phyloP scores from a whole-genome alignment of 805 yeast genomes.

The Brettanomyces nanus region DNA sequence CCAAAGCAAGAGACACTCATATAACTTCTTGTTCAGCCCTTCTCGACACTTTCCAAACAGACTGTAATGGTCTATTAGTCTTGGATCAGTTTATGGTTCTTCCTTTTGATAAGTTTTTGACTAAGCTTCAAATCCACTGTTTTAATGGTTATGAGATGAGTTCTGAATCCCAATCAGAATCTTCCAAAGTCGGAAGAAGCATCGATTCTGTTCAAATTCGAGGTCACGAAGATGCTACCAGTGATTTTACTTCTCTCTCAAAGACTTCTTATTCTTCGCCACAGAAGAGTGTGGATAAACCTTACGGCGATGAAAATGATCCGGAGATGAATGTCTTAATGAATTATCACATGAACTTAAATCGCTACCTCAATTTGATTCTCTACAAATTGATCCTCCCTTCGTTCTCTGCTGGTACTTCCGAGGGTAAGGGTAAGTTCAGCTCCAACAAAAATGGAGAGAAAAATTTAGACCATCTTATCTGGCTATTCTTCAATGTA shows the following conservation, averaged over 20 bases:
- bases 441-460: constrained; percentile 14
- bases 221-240: background rate
- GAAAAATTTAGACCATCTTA: constrained; percentile 35
- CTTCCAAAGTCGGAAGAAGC: background rate
- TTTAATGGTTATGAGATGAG: constrained; percentile 23
- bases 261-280: too few species aligned
- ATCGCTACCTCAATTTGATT: constrained; percentile 26
- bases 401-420: constrained; percentile 11
- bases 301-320: constrained; percentile 3
- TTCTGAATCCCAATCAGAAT: background rate
- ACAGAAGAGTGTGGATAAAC: too few species aligned
- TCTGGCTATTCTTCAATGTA: constrained; percentile 41
- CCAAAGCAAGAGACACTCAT: background rate
- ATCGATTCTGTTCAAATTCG: background rate
- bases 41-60: constrained; percentile 7
- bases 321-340: constrained; percentile 16
- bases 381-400: constrained; percentile 28
- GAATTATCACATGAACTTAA: constrained; percentile 29
- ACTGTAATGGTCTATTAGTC: constrained; percentile 15
- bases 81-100: constrained; percentile 23
- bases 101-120: constrained; percentile 18
- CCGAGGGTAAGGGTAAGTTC: background rate
- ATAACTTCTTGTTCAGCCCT: background rate
- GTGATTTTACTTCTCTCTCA: background rate
- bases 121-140: constrained; percentile 17